Evolutionary conservation across 2,329 filamentous ascomycete species (phyloP).

Genomic region (Didymella pinodella): DNA sequence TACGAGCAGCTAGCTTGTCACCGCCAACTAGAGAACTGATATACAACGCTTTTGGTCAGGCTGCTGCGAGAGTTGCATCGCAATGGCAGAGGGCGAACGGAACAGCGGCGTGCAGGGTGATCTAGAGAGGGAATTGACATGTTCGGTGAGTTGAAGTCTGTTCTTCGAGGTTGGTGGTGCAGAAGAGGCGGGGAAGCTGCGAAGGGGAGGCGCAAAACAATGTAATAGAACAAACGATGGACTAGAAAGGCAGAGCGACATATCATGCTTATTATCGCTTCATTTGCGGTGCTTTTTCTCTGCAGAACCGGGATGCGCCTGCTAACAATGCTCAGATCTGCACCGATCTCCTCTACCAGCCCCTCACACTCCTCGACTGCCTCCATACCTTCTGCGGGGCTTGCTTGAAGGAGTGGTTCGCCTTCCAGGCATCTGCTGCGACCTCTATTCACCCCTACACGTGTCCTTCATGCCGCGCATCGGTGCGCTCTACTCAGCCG

Average conservation of each 20-base stretch:
- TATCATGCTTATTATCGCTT: not conserved
- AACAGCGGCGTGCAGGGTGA: slow-evolving; percentile 63
- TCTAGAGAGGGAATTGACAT: slow-evolving; percentile 92
- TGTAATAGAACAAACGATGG: slow-evolving; percentile 1
- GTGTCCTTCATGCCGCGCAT: slow-evolving; percentile 89
- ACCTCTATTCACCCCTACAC: slow-evolving; percentile 71
- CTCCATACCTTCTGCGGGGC: slow-evolving; percentile 96
- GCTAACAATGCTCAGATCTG: slow-evolving; percentile 74
- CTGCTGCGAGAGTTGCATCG: slow-evolving; percentile 9
- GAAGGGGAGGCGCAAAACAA: slow-evolving; percentile 3
- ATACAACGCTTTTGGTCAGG: slow-evolving; percentile 12
- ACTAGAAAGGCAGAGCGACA: not conserved
- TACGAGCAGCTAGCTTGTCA: slow-evolving; percentile 21
- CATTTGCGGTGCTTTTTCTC: slow-evolving; percentile 8
- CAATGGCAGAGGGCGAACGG: slow-evolving; percentile 47
- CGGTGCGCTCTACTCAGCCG: slow-evolving; percentile 84
- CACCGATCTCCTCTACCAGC: slow-evolving; percentile 91
- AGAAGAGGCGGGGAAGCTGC: slow-evolving; percentile 17
- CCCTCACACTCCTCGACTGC: slow-evolving; percentile 89
- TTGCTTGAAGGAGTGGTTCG: slow-evolving; percentile 96
- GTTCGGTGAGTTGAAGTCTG: slow-evolving; percentile 73
- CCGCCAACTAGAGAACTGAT: slow-evolving; percentile 9
- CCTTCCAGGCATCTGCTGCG: slow-evolving; percentile 73
- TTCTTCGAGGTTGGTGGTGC: slow-evolving; percentile 20
- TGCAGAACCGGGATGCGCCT: slow-evolving; percentile 23